phyloP scores from a whole-genome alignment of 306 rosid genomes.

The Quercus rubra region DNA sequence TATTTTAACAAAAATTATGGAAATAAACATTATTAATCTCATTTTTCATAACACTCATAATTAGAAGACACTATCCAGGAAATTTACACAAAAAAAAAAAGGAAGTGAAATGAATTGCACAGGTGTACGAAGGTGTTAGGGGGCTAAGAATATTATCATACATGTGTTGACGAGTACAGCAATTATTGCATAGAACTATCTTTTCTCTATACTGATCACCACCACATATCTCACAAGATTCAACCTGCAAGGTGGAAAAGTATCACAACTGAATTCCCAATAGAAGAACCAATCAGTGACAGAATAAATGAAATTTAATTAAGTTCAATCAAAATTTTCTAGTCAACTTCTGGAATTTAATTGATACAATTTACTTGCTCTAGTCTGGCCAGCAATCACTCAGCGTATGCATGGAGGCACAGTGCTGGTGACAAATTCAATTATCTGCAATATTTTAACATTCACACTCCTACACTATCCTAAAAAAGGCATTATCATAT shows the following conservation, averaged over 20 bases:
- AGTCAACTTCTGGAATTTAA: too few relatives aligned
- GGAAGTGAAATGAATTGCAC: background rate
- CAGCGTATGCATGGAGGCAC: too few relatives aligned
- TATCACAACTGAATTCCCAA: slow-evolving; percentile 7
- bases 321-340: background rate
- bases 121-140: background rate
- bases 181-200: slow-evolving; percentile 41
- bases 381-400: too few relatives aligned
- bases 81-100: background rate
- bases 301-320: background rate
- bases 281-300: too few relatives aligned
- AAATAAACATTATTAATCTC: background rate
- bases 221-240: slow-evolving; percentile 58
- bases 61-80: background rate
- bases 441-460: too few relatives aligned
- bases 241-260: slow-evolving; percentile 39
- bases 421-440: too few relatives aligned
- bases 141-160: slow-evolving; percentile 29
- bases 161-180: slow-evolving; percentile 53
- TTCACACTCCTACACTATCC: too few relatives aligned
- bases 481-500: too few relatives aligned
- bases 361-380: too few relatives aligned
- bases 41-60: background rate
- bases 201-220: slow-evolving; percentile 29
- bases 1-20: too few relatives aligned